Conservation (phyloP, 805 yeast genomes). For the Priceomyces melissophilus region DNA sequence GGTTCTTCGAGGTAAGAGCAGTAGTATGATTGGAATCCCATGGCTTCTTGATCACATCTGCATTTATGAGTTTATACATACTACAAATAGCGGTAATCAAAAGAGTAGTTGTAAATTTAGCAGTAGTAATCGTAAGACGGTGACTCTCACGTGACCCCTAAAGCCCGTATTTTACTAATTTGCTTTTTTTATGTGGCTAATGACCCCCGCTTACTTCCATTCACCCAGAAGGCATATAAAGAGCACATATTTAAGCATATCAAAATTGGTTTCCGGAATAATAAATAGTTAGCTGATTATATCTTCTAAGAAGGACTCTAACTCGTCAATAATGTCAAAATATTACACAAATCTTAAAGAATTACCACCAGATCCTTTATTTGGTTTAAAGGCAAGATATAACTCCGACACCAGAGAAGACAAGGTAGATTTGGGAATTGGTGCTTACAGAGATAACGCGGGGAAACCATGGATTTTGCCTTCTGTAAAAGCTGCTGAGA, state of each 20-base stretch:
- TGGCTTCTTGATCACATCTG: conserved; percentile 1
- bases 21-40: conserved; percentile 48
- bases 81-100: conserved; percentile 1
- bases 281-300: no score
- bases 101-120: neutral
- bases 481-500: conserved; percentile 68
- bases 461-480: conserved; percentile 75
- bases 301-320: neutral
- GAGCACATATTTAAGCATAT: no score
- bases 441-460: conserved; percentile 67
- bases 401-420: conserved; percentile 51
- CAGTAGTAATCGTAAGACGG: neutral
- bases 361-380: conserved; percentile 84
- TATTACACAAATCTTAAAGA: conserved; percentile 51
- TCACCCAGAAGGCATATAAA: no score
- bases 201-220: no score
- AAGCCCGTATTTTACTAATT: neutral
- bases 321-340: conserved; percentile 25
- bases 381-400: conserved; percentile 72
- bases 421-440: conserved; percentile 86
- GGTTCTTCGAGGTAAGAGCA: conserved; percentile 93
- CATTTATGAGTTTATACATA: conserved; percentile 3
- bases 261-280: no score
- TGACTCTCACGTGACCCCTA: neutral
- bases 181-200: neutral